Evolutionary conservation across 768 basidiomycete species (phyloP).

Genomic region (Kwoniella sp.): DNA sequence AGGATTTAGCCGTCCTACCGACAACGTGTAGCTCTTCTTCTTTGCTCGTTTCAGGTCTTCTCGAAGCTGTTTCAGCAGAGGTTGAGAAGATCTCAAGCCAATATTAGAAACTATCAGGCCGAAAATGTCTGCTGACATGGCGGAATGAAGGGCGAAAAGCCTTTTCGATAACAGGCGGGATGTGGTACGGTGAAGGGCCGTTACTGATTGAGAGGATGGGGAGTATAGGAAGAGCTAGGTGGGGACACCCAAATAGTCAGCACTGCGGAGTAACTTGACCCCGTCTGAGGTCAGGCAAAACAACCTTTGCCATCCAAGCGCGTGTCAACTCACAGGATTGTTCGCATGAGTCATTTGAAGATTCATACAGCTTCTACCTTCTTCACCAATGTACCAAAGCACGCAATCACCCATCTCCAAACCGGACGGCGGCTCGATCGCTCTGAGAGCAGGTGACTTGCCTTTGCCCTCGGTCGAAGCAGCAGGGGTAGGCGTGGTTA

Average conservation of each 20-base stretch:
- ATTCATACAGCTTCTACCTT: slow-evolving; percentile 79
- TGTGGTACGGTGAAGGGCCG: slow-evolving; percentile 68
- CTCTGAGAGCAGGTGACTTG: slow-evolving; percentile 46
- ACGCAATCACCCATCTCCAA: slow-evolving; percentile 53
- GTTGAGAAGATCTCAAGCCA: slow-evolving; percentile 84
- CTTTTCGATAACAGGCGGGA: slow-evolving; percentile 86
- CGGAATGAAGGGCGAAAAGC: slow-evolving; percentile 81
- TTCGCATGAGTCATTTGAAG: slow-evolving; percentile 77
- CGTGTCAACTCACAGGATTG: slow-evolving; percentile 60
- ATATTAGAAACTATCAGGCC: slow-evolving; percentile 94
- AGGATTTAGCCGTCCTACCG: slow-evolving; percentile 91
- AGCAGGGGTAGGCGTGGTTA: slow-evolving; percentile 4
- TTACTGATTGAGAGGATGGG: slow-evolving; percentile 60
- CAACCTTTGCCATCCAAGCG: too few relatives aligned
- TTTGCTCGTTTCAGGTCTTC: slow-evolving; percentile 65
- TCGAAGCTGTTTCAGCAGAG: slow-evolving; percentile 81
- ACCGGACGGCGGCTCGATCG: slow-evolving; percentile 44
- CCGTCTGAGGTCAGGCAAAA: too few relatives aligned
- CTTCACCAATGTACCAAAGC: slow-evolving; percentile 71
- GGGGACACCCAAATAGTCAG: background rate
- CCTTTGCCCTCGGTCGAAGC: slow-evolving; percentile 12
- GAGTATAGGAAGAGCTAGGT: slow-evolving; percentile 75
- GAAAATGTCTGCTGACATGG: slow-evolving; percentile 88
- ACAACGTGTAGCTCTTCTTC: slow-evolving; percentile 93
- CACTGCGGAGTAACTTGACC: background rate